Evolutionary conservation across 2,329 filamentous ascomycete species (phyloP), one percentile per base, ranked within the genome.

Genomic region (Pseudopithomyces chartarum): DNA sequence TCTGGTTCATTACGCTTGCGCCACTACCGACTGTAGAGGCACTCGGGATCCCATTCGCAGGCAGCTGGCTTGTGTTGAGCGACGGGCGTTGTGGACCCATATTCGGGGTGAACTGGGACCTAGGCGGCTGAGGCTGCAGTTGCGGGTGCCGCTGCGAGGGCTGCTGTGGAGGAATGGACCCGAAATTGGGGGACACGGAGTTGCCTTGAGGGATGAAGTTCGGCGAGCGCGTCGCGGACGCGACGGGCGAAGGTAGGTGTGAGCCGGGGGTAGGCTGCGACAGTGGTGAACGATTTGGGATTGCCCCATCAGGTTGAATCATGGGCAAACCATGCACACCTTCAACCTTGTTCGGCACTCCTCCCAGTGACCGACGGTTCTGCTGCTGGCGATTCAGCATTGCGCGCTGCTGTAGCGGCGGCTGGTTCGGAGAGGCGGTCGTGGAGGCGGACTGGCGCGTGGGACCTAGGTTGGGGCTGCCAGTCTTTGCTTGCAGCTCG

Each of bases 401-500:
- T 57, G 89, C 88, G 65, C 90, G 87, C 69, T 93, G 91, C 63
- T 94, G 88, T 29, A 90, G 88, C 52, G 90, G 89, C 29, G 89
- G 85, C 59, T 76, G 74, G 52, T 71, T 74, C 29, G 64, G 78
- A 87, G 83, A 75, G 26, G 68, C 58, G 36, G 65, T 71, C 82
- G 89, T 77, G 85, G 90, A 65, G 82, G 80, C 83, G 54, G 73
- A 67, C 64, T 76, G 70, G 60, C 79, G 79, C 55, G 85, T 91
- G 66, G 85, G 88, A 57, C 83, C 89, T 61, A 95, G 82, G 69
- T 88, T 90, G 51, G 93, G 92, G 78, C 90, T 96, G 67, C 90
- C 91, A 46, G 91, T 93, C 82, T 97, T 98, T 73, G 93, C 89
- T 62, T 91, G 90, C 68, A 99, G 85, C 79, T 98, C 95, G 61